phyloP scores from a whole-genome alignment of 1,284 basidiomycete genomes.

The Irpex sp. region DNA sequence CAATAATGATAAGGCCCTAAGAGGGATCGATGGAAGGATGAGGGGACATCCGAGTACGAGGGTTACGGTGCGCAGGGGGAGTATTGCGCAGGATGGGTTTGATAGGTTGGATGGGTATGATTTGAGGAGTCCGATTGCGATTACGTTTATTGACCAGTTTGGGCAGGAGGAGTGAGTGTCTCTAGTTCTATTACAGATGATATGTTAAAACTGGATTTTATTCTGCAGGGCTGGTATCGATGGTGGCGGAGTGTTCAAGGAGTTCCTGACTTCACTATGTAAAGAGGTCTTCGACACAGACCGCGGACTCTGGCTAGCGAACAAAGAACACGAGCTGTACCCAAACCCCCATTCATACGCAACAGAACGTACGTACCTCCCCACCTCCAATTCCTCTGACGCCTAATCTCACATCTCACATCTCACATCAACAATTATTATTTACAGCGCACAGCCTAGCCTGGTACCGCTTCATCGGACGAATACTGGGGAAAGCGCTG shows the following conservation, averaged over 20 bases:
- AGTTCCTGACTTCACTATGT: constrained; percentile 88
- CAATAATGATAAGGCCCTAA: constrained; percentile 42
- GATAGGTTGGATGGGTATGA: constrained; percentile 70
- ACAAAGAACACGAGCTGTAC: constrained; percentile 88
- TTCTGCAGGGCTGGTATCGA: constrained; percentile 80
- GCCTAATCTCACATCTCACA: too few species aligned
- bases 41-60: constrained; percentile 24
- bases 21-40: constrained; percentile 16
- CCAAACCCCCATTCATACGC: constrained; percentile 91
- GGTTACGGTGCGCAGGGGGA: constrained; percentile 67
- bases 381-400: neutral
- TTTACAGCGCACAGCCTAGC: constrained; percentile 68
- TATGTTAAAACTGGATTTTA: too few species aligned
- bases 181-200: neutral
- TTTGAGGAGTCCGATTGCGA: constrained; percentile 78
- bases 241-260: constrained; percentile 97
- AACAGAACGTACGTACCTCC: constrained; percentile 58
- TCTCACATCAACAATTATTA: too few species aligned
- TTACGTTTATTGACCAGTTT: constrained; percentile 88
- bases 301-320: constrained; percentile 90
- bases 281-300: constrained; percentile 95
- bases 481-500: constrained; percentile 91
- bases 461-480: constrained; percentile 95
- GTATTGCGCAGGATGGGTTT: constrained; percentile 87
- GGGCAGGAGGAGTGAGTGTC: constrained; percentile 71